Base-by-base conservation (phyloP, 2,329 filamentous ascomycete species). In the Trichoderma endophyticum region DNA sequence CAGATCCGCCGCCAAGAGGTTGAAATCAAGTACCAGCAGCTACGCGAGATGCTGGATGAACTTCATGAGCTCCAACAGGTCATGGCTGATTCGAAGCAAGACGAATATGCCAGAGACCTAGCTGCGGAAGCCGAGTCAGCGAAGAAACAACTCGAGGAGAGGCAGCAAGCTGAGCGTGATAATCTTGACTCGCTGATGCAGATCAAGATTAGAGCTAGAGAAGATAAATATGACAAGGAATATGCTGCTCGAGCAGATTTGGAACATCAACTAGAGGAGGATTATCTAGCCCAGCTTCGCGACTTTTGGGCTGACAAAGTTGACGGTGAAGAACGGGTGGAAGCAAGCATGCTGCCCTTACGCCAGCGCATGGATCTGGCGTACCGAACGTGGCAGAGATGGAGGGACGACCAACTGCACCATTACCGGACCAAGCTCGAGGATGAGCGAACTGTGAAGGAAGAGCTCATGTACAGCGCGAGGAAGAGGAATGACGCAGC, bases 1-100 rank as follows among this genome's bases (percentile, higher is more conserved):
- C 81, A 79, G 24, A 76, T 80, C 15, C 80, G 86, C 30, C 80
- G 84, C 8, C 75, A 75, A 56, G 80, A 80, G 7, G 76, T 87
- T 1, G 79, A 79, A 71, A 71, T 73, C 6, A 83, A 80, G 66
- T 89, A 83, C 71, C 72, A 75, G 28, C 76, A 80, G 34, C 74
- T 87, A 6, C 77, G 80, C 0, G 75, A 74, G 3, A 74, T 76
- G 14, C 78, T 89, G 3, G 78, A 78, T 8, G 73, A 78, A 21
- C 69, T 88, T 6, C 81, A 87, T 68, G 81, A 82, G 59, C 73
- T 80, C 8, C 87, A 89, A 74, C 78, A 78, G 7, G 76, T 77
- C 9, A 73, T 81, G 2, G 75, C 87, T 3, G 77, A 78, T 5
- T 73, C 77, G 15, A 79, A 81, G 21, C 85, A 86, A 26, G 80